Percentiles rank a stretch among this genome's conserved stretches.
Evolutionary conservation across 768 basidiomycete genomes (phyloP).

Genomic region (Russula virescens): DNA sequence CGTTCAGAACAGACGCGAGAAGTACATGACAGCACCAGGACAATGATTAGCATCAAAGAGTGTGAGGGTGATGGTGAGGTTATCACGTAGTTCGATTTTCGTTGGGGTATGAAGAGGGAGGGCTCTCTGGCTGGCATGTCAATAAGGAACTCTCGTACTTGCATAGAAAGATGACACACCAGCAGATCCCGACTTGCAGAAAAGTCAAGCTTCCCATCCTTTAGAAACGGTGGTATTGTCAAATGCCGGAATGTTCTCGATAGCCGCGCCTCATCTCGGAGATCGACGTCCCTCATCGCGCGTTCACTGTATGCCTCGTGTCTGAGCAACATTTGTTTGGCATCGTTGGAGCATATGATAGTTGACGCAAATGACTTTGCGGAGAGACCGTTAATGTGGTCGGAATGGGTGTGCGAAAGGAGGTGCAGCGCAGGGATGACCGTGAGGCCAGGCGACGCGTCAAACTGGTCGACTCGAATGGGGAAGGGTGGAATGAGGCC

Average conservation of each 20-base stretch:
- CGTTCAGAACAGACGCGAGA: neutral
- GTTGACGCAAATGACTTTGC: slow-evolving; percentile 66
- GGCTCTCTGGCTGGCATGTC: slow-evolving; percentile 39
- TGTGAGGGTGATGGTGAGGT: slow-evolving; percentile 64
- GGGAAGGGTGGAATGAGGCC: slow-evolving; percentile 70
- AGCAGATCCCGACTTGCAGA: slow-evolving; percentile 60
- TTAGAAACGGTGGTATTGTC: slow-evolving; percentile 46
- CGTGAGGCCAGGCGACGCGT: slow-evolving; percentile 34
- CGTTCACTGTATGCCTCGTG: slow-evolving; percentile 69
- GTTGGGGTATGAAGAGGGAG: slow-evolving; percentile 63
- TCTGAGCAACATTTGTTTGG: slow-evolving; percentile 79
- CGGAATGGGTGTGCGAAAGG: slow-evolving; percentile 87
- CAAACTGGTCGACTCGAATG: slow-evolving; percentile 86
- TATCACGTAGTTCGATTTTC: slow-evolving; percentile 47
- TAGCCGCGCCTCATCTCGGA: slow-evolving; percentile 40
- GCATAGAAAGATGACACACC: slow-evolving; percentile 36
- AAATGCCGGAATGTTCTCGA: slow-evolving; percentile 62
- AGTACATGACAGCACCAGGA: slow-evolving; percentile 88
- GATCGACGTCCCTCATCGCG: slow-evolving; percentile 46
- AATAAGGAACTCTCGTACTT: neutral
- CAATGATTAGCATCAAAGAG: slow-evolving; percentile 92
- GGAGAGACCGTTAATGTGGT: slow-evolving; percentile 75
- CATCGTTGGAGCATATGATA: slow-evolving; percentile 75
- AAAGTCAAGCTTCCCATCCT: slow-evolving; percentile 43
- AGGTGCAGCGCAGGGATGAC: slow-evolving; percentile 52